A percentile compares a stretch with the other conserved stretches of the same genome.
Evolutionary conservation across 345 rosid genomes (phyloP).

Genomic region (Eucalyptus cloeziana): DNA sequence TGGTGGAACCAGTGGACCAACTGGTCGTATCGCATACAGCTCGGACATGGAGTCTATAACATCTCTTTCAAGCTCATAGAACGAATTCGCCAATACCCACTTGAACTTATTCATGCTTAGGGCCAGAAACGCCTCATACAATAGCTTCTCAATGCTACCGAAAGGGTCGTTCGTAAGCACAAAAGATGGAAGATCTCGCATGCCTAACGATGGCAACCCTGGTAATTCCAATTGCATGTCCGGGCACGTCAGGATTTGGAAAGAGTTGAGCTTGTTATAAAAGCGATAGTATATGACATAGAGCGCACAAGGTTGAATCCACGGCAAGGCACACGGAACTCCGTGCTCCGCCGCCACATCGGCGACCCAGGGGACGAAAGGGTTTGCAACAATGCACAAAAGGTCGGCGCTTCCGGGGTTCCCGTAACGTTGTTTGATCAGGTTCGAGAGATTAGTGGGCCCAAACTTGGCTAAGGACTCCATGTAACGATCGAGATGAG

Average conservation of each 20-base stretch:
- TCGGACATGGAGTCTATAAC: constrained; percentile 9
- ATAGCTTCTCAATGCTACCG: neutral
- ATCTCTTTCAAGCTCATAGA: constrained; percentile 36
- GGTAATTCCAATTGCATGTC: constrained; percentile 14
- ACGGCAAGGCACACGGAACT: constrained; percentile 39
- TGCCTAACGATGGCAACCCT: constrained; percentile 19
- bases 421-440: neutral
- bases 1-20: constrained; percentile 57
- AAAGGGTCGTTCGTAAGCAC: constrained; percentile 10
- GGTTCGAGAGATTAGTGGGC: constrained; percentile 12
- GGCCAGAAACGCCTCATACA: neutral
- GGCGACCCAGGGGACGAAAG: constrained; percentile 45
- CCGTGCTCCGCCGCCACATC: constrained; percentile 16
- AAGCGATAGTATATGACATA: constrained; percentile 34
- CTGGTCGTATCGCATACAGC: constrained; percentile 12
- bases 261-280: constrained; percentile 5
- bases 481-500: neutral
- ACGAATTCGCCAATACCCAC: constrained; percentile 44
- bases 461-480: constrained; percentile 15
- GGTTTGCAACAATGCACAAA: constrained; percentile 19
- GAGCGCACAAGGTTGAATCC: constrained; percentile 44
- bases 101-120: constrained; percentile 18
- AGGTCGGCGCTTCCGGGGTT: neutral
- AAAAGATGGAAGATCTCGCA: constrained; percentile 37
- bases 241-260: constrained; percentile 14